Base-by-base conservation (phyloP, 129 eudicot genomes). In the Saussurea involucrata region DNA sequence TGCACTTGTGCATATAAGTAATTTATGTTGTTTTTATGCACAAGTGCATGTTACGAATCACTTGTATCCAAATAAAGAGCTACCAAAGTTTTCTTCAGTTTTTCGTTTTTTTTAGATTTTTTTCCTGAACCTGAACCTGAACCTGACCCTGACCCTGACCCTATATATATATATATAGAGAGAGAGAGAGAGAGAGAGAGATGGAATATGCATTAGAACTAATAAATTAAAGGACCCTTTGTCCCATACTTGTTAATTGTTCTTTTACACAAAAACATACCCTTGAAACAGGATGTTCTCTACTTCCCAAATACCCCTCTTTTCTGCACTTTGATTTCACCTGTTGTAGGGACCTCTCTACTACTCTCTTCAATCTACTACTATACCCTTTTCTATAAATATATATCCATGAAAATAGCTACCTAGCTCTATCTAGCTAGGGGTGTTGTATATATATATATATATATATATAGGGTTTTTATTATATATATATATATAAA, bases 261-360 rank as follows among this genome's bases (percentile, higher is more conserved):
- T 63, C 15, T 63, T 75, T 53, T 75, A 33, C 71, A 63, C 71
- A 5, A 75, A 63, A 63, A 63, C 58, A 65, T 27, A 42, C 22
- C 22, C 24, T 44, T 34, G 65, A 12, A 66, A 76, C 66, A 76
- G 6, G 66, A 36, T 53, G 61, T 53, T 53, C 61, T 53, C 61
- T 17, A 53, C 61, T 53, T 53, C 61, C 61, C 61, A 53, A 53
- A n/a, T 53, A 53, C 24, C 61, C 61, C 61, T 53, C 61, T 53
- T 53, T 53, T 53, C 61, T 53, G 61, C 61, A 53, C 18, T 53
- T 53, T 53, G 61, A 53, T 53, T 53, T 53, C 61, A 46, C 66
- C 72, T 76, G 80, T 24, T 63, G 71, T 75, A 75, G 79, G 61
- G 61, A 53, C 61, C 61, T 53, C 70, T 40, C 79, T 37, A 63